Evolutionary conservation across 2,329 filamentous ascomycete genomes (phyloP), one percentile per base, ranked within the genome.

Genomic region (Pseudonectria foliicola): DNA sequence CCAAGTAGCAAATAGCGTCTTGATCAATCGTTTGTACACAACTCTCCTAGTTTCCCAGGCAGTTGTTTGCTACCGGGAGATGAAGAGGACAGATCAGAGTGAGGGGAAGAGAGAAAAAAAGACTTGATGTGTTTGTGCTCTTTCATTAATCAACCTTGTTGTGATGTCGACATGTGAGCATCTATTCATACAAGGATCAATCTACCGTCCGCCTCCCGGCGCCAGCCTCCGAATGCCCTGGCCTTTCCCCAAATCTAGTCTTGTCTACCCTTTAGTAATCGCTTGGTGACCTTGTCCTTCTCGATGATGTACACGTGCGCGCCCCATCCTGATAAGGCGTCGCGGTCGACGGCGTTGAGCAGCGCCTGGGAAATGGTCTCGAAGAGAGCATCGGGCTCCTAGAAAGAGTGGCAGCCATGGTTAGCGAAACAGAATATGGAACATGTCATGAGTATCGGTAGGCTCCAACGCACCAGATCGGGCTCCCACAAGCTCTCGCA

Each of bases 281-380:
- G 77, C 82, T 96, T 95, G 57, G 92, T 96, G 45, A 98, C 86
- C 84, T 96, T 96, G 71, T 95, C 89, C 77, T 98, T 98, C 74
- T 96, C 92, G 63, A 98, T 94, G 59, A 98, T 94, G 70, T 96
- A 98, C 52, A 98, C 92, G 60, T 98, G 88, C 26, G 92, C 92
- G 60, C 92, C 92, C 92, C 92, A 96, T 47, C 92, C 92, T 25
- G 90, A 95, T 45, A 98, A 73, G 34, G 92, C 92, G 66, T 98
- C 92, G 68, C 92, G 78, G 66, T 98, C 92, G 39, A 96, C 86
- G 40, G 92, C 92, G 65, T 93, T 96, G 52, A 98, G 75, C 41
- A 98, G 75, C 34, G 90, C 81, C 68, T 98, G 92, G 31, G 92
- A 96, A 60, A 96, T 87, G 44, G 92, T 98, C 71, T 98, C 92